Conservation (phyloP, 257 asterid species). For the Forsythia viridissima region DNA sequence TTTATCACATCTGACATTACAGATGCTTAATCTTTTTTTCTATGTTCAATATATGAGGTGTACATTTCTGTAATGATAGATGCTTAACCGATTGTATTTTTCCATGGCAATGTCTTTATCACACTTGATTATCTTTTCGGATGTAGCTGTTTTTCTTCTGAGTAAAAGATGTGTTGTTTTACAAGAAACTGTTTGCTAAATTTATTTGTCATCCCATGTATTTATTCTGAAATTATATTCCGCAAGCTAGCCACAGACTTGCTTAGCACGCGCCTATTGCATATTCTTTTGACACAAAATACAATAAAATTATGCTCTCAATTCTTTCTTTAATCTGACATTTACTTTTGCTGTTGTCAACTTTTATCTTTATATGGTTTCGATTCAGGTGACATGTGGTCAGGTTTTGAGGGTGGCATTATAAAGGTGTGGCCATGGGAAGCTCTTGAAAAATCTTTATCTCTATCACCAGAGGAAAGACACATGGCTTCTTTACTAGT, state of each 20-base stretch:
- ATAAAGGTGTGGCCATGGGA: conserved; percentile 94
- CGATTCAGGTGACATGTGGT: conserved; percentile 86
- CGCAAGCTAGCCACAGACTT: neutral
- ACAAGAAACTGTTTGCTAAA: neutral
- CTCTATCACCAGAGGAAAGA: conserved; percentile 77
- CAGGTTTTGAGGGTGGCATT: conserved; percentile 80
- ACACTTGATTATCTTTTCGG: neutral
- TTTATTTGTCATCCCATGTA: neutral
- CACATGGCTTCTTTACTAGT: conserved; percentile 87
- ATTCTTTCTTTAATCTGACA: neutral
- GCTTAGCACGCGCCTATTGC: neutral
- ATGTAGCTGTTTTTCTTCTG: neutral
- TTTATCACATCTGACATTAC: neutral
- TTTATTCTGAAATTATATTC: neutral
- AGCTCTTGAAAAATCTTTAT: conserved; percentile 75
- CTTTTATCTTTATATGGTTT: conserved; percentile 13
- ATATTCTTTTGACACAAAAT: neutral
- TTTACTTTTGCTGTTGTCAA: conserved; percentile 2
- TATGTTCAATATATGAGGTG: neutral
- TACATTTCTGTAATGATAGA: neutral
- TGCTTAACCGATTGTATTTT: neutral
- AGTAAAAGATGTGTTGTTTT: neutral
- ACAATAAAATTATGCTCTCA: neutral
- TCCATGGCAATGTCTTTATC: neutral
- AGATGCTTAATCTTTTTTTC: neutral